phyloP scores from a whole-genome alignment of 1,284 basidiomycete species.

The Rhodotorula sp. region DNA sequence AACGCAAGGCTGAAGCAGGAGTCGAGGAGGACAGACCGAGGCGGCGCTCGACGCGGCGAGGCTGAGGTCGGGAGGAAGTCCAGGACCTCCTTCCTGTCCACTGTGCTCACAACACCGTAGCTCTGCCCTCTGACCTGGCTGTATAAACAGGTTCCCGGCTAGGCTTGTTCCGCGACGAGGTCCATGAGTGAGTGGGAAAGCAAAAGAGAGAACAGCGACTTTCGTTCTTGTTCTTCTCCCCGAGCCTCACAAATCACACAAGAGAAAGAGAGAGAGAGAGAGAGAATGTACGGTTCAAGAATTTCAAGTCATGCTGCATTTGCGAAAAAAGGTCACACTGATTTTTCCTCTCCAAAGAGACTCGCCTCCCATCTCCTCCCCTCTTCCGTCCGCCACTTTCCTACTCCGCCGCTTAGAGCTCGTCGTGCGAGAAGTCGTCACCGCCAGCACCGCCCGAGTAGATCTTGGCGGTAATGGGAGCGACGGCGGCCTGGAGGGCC shows the following conservation, averaged over 20 bases:
- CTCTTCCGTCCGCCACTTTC: background rate
- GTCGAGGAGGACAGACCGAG: constrained; percentile 12
- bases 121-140: no score
- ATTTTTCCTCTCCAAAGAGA: background rate
- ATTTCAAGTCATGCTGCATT: constrained; percentile 1
- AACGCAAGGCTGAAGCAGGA: constrained; percentile 33
- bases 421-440: constrained; percentile 33
- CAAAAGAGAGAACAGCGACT: no score
- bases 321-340: background rate
- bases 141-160: no score
- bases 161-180: no score
- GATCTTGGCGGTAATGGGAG: constrained; percentile 46
- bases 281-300: background rate
- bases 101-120: no score
- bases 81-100: no score
- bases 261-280: no score
- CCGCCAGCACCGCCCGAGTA: constrained; percentile 17
- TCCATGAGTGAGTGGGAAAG: no score
- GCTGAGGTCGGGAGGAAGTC: no score
- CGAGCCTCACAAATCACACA: no score
- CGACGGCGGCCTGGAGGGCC: constrained; percentile 67
- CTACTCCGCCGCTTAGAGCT: constrained; percentile 5
- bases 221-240: no score
- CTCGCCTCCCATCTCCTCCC: background rate
- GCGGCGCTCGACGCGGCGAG: constrained; percentile 20